Conservation (phyloP, 192 early-diverging fungal species). For the Podila epigama region DNA sequence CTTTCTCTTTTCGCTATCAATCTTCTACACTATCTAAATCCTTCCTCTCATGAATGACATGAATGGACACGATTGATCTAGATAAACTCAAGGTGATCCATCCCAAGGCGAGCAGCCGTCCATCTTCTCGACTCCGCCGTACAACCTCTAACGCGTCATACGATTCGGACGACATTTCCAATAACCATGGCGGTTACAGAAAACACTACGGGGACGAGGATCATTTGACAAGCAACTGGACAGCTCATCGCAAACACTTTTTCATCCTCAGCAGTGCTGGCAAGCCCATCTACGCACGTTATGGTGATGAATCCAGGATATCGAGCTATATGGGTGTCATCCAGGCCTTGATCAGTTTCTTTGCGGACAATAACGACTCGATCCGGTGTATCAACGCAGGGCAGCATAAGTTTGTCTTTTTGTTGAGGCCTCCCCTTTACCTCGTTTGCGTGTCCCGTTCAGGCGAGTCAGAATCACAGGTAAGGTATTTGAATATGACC, state of each 20-base stretch:
- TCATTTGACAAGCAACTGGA: slow-evolving; percentile 55
- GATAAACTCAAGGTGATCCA: slow-evolving; percentile 37
- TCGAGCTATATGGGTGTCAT: slow-evolving; percentile 89
- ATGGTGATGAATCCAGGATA: slow-evolving; percentile 91
- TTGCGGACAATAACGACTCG: slow-evolving; percentile 80
- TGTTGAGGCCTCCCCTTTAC: slow-evolving; percentile 82
- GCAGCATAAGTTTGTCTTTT: slow-evolving; percentile 82
- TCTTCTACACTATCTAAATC: background rate
- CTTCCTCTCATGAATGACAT: background rate
- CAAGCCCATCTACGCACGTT: slow-evolving; percentile 93
- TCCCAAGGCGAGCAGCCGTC: slow-evolving; percentile 11
- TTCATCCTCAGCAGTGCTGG: slow-evolving; percentile 93
- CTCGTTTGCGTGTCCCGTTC: slow-evolving; percentile 83
- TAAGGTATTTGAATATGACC: slow-evolving; percentile 14
- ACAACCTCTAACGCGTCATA: slow-evolving; percentile 28
- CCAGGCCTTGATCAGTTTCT: slow-evolving; percentile 89
- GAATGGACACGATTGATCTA: background rate
- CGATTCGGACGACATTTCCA: slow-evolving; percentile 45
- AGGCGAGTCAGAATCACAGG: slow-evolving; percentile 77
- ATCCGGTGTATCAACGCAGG: slow-evolving; percentile 74
- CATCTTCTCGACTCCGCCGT: slow-evolving; percentile 16
- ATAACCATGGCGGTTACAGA: slow-evolving; percentile 45
- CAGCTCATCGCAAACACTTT: slow-evolving; percentile 80
- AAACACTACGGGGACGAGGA: slow-evolving; percentile 44
- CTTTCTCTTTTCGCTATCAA: background rate